Evolutionary conservation across 257 asterid species (phyloP).

Genomic region (Jacaranda mimosifolia): DNA sequence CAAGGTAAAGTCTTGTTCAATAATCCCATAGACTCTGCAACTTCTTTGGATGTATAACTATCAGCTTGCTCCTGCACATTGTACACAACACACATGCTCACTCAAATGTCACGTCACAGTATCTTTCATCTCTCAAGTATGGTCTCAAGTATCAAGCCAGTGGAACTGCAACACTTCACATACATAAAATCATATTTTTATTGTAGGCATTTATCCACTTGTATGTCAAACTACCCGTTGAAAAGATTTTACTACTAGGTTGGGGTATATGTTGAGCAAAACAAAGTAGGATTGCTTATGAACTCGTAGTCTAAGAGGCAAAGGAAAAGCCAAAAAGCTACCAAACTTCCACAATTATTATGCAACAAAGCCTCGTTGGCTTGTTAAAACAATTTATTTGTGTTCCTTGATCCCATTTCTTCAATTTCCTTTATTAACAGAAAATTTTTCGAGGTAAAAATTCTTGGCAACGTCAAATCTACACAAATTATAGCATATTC

Average conservation of each 20-base stretch:
- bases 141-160: background rate
- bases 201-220: background rate
- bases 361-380: background rate
- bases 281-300: background rate
- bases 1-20: constrained; percentile 74
- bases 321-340: background rate
- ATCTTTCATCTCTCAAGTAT: constrained; percentile 18
- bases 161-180: constrained; percentile 8
- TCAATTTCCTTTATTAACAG: constrained; percentile 1
- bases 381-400: background rate
- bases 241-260: background rate
- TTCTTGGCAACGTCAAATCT: background rate
- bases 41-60: constrained; percentile 71
- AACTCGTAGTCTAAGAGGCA: background rate
- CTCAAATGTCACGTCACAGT: background rate
- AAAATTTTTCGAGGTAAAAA: background rate
- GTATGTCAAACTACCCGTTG: background rate
- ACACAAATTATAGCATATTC: constrained; percentile 11
- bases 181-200: too few relatives aligned
- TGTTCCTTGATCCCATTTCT: constrained; percentile 16
- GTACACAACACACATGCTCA: constrained; percentile 28
- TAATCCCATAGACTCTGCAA: constrained; percentile 91
- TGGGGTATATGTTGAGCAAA: constrained; percentile 2
- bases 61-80: constrained; percentile 95
- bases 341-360: too few relatives aligned